phyloP scores from a whole-genome alignment of 2,329 filamentous ascomycete genomes.

The Colletotrichum destructivum region DNA sequence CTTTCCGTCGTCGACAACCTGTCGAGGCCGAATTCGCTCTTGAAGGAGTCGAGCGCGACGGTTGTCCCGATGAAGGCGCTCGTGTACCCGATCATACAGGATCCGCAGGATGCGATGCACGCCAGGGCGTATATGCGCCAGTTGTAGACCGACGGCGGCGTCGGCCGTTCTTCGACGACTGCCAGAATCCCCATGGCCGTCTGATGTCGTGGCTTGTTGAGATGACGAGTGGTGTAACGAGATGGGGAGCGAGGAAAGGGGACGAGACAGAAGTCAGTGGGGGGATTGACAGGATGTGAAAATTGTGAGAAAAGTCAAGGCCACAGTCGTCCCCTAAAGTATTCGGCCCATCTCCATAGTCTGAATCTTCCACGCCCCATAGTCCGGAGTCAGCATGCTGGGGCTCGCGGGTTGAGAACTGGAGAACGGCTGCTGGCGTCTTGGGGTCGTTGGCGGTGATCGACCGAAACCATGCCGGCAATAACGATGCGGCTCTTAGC shows the following conservation, averaged over 20 bases:
- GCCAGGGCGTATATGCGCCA: conserved; percentile 53
- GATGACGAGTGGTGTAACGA: background rate
- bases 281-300: background rate
- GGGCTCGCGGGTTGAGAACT: background rate
- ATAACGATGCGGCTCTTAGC: background rate
- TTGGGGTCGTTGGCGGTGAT: background rate
- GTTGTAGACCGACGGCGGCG: conserved; percentile 56
- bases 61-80: conserved; percentile 79
- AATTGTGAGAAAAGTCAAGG: background rate
- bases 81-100: conserved; percentile 59
- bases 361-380: conserved; percentile 12
- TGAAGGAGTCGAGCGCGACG: conserved; percentile 73
- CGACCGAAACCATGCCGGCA: background rate
- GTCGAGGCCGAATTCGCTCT: conserved; percentile 71
- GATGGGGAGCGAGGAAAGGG: background rate
- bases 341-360: conserved; percentile 10
- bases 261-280: background rate
- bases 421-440: background rate
- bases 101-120: conserved; percentile 54
- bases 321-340: background rate
- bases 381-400: background rate
- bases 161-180: conserved; percentile 54
- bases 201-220: background rate
- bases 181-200: conserved; percentile 50
- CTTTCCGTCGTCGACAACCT: conserved; percentile 57